A percentile compares a stretch with the other conserved stretches of the same genome.
phyloP scores from a whole-genome alignment of 306 rosid species.

The Cucurbita argyrosperma region DNA sequence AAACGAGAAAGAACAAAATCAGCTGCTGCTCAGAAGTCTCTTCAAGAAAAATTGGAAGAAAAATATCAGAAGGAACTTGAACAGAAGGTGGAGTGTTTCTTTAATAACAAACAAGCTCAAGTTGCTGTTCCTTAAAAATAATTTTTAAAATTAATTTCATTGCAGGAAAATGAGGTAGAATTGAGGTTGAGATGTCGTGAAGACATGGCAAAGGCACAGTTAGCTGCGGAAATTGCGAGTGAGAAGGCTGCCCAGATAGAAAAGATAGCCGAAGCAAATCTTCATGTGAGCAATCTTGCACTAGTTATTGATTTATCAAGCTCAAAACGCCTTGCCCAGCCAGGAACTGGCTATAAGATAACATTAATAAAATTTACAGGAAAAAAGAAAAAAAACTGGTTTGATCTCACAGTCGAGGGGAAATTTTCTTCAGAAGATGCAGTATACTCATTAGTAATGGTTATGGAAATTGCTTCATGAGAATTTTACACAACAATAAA shows the following conservation, averaged over 20 bases:
- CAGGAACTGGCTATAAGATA: background rate
- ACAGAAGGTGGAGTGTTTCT: conserved; percentile 36
- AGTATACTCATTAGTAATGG: background rate
- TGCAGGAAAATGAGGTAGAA: conserved; percentile 66
- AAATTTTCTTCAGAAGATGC: background rate
- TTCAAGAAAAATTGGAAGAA: conserved; percentile 82
- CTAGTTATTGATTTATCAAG: background rate
- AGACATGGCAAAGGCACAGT: conserved; percentile 73
- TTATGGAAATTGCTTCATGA: background rate
- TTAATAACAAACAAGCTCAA: conserved; percentile 14
- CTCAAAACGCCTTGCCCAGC: background rate
- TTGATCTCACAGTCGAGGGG: background rate
- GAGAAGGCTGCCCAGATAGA: conserved; percentile 88
- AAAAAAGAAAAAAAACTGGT: no score
- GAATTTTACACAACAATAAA: background rate
- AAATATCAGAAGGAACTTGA: conserved; percentile 59
- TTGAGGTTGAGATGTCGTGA: conserved; percentile 27
- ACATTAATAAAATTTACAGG: background rate
- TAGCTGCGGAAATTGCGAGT: conserved; percentile 61
- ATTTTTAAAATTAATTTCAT: conserved; percentile 2
- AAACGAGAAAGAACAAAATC: conserved; percentile 79
- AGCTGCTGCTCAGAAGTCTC: conserved; percentile 65
- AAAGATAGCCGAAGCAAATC: conserved; percentile 81
- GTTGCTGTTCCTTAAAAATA: background rate
- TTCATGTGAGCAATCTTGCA: conserved; percentile 46